Evolutionary conservation across 2,329 filamentous ascomycete species (phyloP).

Genomic region (Colletotrichum agaves): DNA sequence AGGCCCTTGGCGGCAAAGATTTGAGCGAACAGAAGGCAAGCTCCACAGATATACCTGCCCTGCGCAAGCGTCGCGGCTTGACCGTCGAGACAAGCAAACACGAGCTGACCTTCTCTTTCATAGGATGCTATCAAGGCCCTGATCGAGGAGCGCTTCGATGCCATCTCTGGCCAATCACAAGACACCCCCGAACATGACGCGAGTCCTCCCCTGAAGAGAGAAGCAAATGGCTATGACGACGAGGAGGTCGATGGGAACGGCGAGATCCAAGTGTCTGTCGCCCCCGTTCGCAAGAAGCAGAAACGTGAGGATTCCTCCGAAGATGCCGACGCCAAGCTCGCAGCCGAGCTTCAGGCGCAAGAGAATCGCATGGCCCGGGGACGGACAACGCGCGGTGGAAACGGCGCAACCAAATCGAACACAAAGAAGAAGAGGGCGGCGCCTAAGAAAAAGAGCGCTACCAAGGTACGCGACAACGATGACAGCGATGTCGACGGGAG

Average conservation of each 20-base stretch:
- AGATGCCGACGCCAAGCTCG: slow-evolving; percentile 87
- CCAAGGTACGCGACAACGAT: slow-evolving; percentile 80
- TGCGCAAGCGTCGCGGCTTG: neutral
- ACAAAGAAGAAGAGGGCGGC: slow-evolving; percentile 71
- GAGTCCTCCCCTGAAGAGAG: slow-evolving; percentile 49
- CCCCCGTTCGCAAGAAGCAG: slow-evolving; percentile 72
- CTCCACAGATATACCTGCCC: neutral
- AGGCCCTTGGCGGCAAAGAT: slow-evolving; percentile 65
- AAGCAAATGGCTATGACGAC: slow-evolving; percentile 48
- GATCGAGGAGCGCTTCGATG: slow-evolving; percentile 80
- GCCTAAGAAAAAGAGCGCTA: slow-evolving; percentile 77
- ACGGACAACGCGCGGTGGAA: slow-evolving; percentile 79
- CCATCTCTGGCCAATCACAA: slow-evolving; percentile 57
- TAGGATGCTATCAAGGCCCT: slow-evolving; percentile 77
- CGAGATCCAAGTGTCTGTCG: slow-evolving; percentile 60
- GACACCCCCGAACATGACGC: slow-evolving; percentile 41
- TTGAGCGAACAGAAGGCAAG: slow-evolving; percentile 68
- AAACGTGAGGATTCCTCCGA: slow-evolving; percentile 68
- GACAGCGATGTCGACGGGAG: slow-evolving; percentile 80
- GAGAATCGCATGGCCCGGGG: slow-evolving; percentile 78
- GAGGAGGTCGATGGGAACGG: slow-evolving; percentile 48
- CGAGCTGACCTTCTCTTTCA: neutral
- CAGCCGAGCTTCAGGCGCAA: slow-evolving; percentile 89
- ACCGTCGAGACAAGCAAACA: neutral
- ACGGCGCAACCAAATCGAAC: slow-evolving; percentile 64